These are phyloP conservation scores for Adansonia rubrostipa DNA, from an alignment of 441 rosid genomes.

Conservation along the genomic window DNA sequence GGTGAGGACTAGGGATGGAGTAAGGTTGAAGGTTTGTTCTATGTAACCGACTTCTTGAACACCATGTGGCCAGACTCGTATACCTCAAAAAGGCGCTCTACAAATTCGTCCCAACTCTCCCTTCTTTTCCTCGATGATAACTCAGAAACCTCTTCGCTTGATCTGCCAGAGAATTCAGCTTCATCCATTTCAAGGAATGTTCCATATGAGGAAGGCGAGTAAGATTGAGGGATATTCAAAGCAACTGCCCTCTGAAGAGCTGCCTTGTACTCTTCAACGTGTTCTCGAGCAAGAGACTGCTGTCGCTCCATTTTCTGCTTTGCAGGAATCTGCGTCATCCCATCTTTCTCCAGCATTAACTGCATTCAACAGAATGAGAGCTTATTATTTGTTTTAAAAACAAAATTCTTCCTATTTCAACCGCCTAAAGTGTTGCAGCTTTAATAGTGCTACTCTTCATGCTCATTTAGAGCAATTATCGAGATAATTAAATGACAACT, in stretches of 20 bases:
- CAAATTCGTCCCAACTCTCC: slow-evolving; percentile 62
- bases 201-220: slow-evolving; percentile 67
- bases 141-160: slow-evolving; percentile 38
- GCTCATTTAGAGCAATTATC: background rate
- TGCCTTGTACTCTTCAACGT: slow-evolving; percentile 75
- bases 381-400: background rate
- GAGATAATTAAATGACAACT: background rate
- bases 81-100: slow-evolving; percentile 59
- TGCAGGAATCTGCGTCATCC: slow-evolving; percentile 66
- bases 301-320: slow-evolving; percentile 81
- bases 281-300: slow-evolving; percentile 66
- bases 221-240: slow-evolving; percentile 60
- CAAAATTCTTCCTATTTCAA: background rate
- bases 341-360: slow-evolving; percentile 80
- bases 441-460: background rate
- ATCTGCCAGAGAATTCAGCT: slow-evolving; percentile 56
- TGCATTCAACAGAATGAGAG: slow-evolving; percentile 30
- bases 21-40: background rate
- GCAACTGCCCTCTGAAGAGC: slow-evolving; percentile 75
- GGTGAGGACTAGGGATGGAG: background rate
- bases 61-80: slow-evolving; percentile 54
- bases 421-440: slow-evolving; percentile 10
- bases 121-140: slow-evolving; percentile 49
- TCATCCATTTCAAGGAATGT: slow-evolving; percentile 66
- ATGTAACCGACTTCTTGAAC: slow-evolving; percentile 41